Percentiles rank a stretch among this genome's conserved stretches.
Conservation (phyloP, 768 basidiomycete genomes). For the Psilocybe subaeruginosa region DNA sequence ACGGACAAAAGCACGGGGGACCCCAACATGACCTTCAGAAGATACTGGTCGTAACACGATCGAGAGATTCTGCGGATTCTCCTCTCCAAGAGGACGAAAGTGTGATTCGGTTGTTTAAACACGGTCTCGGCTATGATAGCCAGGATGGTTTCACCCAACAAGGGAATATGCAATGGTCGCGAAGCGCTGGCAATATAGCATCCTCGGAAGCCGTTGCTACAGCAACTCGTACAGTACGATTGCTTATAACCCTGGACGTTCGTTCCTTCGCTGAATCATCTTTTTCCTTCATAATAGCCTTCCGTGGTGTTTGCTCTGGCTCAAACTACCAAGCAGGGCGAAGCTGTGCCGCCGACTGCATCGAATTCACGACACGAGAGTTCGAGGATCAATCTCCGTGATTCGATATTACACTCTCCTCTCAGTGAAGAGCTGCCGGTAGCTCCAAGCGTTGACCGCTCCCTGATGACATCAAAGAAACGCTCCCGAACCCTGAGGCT, state of each 20-base stretch:
- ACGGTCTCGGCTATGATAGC: neutral
- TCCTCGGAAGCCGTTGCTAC: constrained; percentile 19
- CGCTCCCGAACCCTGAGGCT: constrained; percentile 12
- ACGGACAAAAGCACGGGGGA: neutral
- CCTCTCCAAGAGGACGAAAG: neutral
- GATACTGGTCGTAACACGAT: neutral
- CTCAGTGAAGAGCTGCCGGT: constrained; percentile 14
- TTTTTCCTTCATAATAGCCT: neutral
- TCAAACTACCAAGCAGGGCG: constrained; percentile 3
- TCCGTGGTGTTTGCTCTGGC: constrained; percentile 7
- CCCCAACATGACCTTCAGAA: constrained; percentile 2
- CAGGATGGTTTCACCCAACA: neutral
- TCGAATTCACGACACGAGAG: neutral
- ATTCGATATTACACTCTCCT: constrained; percentile 12
- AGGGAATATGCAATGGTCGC: neutral
- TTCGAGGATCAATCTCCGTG: constrained; percentile 1
- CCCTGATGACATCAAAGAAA: constrained; percentile 18
- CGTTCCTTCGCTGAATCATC: constrained; percentile 1
- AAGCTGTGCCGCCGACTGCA: neutral
- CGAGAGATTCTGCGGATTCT: neutral
- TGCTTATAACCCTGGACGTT: neutral
- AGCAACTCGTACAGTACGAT: constrained; percentile 21
- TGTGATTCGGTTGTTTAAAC: neutral
- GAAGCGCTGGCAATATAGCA: neutral
- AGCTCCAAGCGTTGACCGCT: constrained; percentile 23